Evolutionary conservation across 768 basidiomycete species (phyloP).

Genomic region (Paxillus ammoniavirescens): DNA sequence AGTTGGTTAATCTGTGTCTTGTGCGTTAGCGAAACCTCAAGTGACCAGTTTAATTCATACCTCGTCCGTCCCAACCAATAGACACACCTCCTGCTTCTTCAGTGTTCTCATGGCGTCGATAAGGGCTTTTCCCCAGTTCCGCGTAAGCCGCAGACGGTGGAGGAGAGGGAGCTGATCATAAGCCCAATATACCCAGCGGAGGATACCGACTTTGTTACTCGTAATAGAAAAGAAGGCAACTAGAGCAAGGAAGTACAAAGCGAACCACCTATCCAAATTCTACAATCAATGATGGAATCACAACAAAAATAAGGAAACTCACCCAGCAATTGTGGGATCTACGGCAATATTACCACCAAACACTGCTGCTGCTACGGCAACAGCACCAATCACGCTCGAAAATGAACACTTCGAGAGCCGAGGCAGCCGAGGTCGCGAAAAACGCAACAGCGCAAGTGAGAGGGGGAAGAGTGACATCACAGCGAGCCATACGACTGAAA

Average conservation of each 20-base stretch:
- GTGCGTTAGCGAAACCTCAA: background rate
- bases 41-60: constrained; percentile 31
- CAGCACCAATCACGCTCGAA: constrained; percentile 38
- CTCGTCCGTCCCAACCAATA: constrained; percentile 65
- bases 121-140: constrained; percentile 42
- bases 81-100: constrained; percentile 54
- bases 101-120: constrained; percentile 44
- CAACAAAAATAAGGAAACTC: constrained; percentile 13
- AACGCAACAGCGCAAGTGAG: constrained; percentile 57
- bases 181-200: constrained; percentile 58
- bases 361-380: constrained; percentile 41
- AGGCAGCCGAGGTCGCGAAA: constrained; percentile 60
- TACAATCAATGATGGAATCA: background rate
- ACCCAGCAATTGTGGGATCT: constrained; percentile 57
- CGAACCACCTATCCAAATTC: constrained; percentile 49
- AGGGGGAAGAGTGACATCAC: constrained; percentile 66
- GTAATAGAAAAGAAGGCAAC: constrained; percentile 45
- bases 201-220: constrained; percentile 52
- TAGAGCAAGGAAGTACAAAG: constrained; percentile 57
- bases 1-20: constrained; percentile 57
- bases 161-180: constrained; percentile 58
- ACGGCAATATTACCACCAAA: constrained; percentile 62
- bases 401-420: constrained; percentile 42
- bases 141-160: constrained; percentile 39
- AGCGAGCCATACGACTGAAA: constrained; percentile 64